phyloP scores from a whole-genome alignment of 306 rosid species.

The Cucumis cinereus region DNA sequence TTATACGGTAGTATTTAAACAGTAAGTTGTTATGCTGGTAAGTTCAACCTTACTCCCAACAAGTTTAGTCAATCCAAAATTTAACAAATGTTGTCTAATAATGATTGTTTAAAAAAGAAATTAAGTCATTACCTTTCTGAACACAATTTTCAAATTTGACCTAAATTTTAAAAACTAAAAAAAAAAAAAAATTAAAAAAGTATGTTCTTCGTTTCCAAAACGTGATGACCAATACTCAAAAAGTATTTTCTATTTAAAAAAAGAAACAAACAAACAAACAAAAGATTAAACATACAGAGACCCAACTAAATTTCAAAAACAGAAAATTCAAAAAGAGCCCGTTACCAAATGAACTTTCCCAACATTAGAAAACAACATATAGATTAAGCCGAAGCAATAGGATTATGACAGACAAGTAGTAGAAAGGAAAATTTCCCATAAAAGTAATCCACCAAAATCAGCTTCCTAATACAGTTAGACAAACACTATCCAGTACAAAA shows the following conservation, averaged over 20 bases:
- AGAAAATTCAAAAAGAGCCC: background rate
- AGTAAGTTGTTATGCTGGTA: background rate
- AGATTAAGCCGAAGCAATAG: background rate
- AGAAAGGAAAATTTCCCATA: background rate
- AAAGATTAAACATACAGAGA: background rate
- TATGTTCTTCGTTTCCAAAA: background rate
- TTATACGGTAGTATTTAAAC: background rate
- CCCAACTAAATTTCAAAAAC: background rate
- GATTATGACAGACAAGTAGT: background rate
- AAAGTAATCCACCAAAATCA: background rate
- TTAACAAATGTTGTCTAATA: background rate
- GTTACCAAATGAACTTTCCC: background rate
- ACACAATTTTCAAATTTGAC: background rate
- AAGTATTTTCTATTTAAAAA: background rate
- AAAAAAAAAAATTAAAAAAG: background rate
- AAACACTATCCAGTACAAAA: background rate
- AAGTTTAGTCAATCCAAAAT: background rate
- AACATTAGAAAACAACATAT: background rate
- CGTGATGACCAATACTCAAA: background rate
- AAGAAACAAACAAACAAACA: background rate
- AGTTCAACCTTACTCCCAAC: background rate
- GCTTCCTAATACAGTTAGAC: background rate
- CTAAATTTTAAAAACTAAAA: background rate
- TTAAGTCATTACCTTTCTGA: background rate
- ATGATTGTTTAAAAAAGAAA: background rate